A percentile compares a stretch with the other conserved stretches of the same genome.
phyloP scores from a whole-genome alignment of 2,329 filamentous ascomycete species.

The Hypoxylon sp. region DNA sequence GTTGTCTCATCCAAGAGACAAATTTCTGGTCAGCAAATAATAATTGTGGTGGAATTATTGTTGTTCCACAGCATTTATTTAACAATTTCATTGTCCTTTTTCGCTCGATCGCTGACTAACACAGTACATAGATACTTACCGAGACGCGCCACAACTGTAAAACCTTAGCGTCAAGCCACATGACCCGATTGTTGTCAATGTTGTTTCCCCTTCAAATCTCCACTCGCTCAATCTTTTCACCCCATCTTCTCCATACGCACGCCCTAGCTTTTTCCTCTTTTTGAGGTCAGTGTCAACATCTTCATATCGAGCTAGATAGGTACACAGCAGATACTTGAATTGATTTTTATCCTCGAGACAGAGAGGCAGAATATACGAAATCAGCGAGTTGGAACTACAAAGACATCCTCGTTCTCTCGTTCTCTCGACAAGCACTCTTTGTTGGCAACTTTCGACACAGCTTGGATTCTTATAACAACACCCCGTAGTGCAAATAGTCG shows the following conservation, averaged over 20 bases:
- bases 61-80: conserved; percentile 33
- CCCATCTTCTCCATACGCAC: neutral
- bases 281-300: neutral
- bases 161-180: conserved; percentile 5
- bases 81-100: conserved; percentile 3
- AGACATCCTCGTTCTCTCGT: neutral
- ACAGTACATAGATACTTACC: neutral
- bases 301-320: too few species aligned
- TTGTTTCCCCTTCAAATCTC: conserved; percentile 7
- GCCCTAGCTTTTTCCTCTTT: neutral
- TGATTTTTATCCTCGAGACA: too few species aligned
- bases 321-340: too few species aligned
- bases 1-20: neutral
- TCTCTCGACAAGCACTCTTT: neutral
- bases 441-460: neutral
- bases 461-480: conserved; percentile 1
- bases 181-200: neutral
- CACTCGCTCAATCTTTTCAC: too few species aligned
- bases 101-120: neutral
- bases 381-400: neutral
- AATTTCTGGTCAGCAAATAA: conserved; percentile 16
- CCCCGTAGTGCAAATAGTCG: conserved; percentile 1
- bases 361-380: too few species aligned
- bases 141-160: neutral
- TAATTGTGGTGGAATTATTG: conserved; percentile 6